Base-by-base conservation (phyloP, 257 asterid species). In the Verbena officinalis region DNA sequence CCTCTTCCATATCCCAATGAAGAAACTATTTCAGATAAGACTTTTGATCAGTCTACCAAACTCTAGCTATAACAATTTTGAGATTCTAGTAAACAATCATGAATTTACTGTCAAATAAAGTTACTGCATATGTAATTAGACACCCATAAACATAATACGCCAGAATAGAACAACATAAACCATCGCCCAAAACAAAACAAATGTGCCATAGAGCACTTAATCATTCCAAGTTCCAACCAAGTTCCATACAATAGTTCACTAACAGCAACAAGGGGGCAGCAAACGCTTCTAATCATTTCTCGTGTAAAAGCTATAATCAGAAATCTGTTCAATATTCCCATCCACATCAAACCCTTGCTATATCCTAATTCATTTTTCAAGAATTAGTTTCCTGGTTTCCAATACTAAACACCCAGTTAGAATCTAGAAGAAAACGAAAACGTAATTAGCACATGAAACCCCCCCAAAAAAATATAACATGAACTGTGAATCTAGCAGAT, bases 101-200 rank as follows among this genome's bases (percentile, higher is more conserved):
- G 43, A 50, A 24, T 27, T 17, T 14, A 19, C 51, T 23, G 57
- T 34, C 45, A 52, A n/a, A n/a, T n/a, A n/a, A n/a, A n/a, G n/a
- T n/a, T n/a, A n/a, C n/a, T n/a, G n/a, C n/a, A n/a, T n/a, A n/a
- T n/a, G n/a, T n/a, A n/a, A n/a, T n/a, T n/a, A n/a, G n/a, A n/a
- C n/a, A n/a, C n/a, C n/a, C n/a, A n/a, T n/a, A n/a, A n/a, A 43
- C 17, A 43, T 11, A 60, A 16, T 33, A 20, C 23, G 65, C 65
- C 40, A 56, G 34, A 13, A 45, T 13, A 71, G 54, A 62, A 51
- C 53, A 59, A 22, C 45, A 67, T 53, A 43, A 52, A 9, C 16
- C n/a, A 44, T 44, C 52, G 2, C n/a, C 16, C 38, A 38, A 44
- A 67, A 39, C 11, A 61, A 4, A 12, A 5, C n/a, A 9, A 6